Conservation (phyloP, 73 alveolate species). For the Paramecium bursaria region DNA sequence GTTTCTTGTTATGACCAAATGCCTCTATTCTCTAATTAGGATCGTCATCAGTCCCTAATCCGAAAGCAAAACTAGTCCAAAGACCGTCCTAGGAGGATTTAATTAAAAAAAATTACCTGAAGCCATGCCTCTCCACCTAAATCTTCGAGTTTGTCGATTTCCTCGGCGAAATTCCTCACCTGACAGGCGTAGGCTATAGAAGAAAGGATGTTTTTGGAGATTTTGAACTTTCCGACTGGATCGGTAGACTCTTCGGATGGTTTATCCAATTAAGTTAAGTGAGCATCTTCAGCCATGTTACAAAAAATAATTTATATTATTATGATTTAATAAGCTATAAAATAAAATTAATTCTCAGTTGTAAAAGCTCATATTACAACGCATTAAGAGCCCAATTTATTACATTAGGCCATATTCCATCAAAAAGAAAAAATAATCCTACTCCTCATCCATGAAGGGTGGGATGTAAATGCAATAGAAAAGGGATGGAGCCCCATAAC, state of each 20-base stretch:
- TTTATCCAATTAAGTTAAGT: background rate
- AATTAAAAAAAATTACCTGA: background rate
- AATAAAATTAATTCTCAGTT: too few species aligned
- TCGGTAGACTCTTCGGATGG: background rate
- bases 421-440: too few species aligned
- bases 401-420: too few species aligned
- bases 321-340: too few species aligned
- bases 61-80: slow-evolving; percentile 60
- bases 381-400: too few species aligned
- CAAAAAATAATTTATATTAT: too few species aligned
- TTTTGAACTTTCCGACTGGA: slow-evolving; percentile 60
- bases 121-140: slow-evolving; percentile 62
- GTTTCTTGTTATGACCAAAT: slow-evolving; percentile 76
- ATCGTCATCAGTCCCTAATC: slow-evolving; percentile 49
- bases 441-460: too few species aligned
- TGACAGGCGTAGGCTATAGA: slow-evolving; percentile 66
- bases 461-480: too few species aligned
- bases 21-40: slow-evolving; percentile 70
- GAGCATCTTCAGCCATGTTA: background rate
- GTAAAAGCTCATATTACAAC: too few species aligned
- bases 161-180: slow-evolving; percentile 74
- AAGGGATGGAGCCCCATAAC: too few species aligned
- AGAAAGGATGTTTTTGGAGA: slow-evolving; percentile 42
- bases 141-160: slow-evolving; percentile 68
- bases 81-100: slow-evolving; percentile 19